These are phyloP conservation scores for Xylaria palmicola DNA, from an alignment of 495 filamentous ascomycete genomes.

Conservation along the genomic window DNA sequence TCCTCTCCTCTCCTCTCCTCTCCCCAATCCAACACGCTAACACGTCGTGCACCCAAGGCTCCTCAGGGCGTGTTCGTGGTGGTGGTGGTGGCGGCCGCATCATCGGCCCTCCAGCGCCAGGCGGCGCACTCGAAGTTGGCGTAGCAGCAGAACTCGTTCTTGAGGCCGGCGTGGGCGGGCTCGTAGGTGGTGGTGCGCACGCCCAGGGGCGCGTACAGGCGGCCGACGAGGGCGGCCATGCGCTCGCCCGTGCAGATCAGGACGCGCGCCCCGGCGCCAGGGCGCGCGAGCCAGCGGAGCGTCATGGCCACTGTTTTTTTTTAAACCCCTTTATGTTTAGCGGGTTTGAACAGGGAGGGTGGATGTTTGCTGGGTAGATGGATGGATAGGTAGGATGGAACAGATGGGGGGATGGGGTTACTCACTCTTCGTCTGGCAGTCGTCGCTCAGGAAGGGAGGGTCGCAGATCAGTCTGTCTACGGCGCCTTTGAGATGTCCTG, in stretches of 20 bases:
- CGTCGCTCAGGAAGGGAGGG: constrained; percentile 74
- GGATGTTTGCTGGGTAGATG: not conserved
- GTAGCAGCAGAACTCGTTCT: constrained; percentile 78
- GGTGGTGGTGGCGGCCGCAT: too few relatives aligned
- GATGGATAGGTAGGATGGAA: not conserved
- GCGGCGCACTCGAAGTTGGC: constrained; percentile 64
- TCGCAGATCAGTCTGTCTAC: constrained; percentile 70
- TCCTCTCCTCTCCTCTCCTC: not conserved
- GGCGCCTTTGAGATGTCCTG: constrained; percentile 57
- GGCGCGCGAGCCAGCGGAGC: constrained; percentile 57
- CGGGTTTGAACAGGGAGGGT: not conserved
- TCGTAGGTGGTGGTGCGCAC: constrained; percentile 58
- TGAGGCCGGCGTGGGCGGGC: constrained; percentile 65
- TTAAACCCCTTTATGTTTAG: too few relatives aligned
- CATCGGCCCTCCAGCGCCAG: constrained; percentile 47
- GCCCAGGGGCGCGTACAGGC: constrained; percentile 51
- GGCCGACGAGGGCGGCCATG: constrained; percentile 54
- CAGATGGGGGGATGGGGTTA: not conserved
- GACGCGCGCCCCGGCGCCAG: constrained; percentile 29
- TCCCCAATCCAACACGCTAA: too few relatives aligned
- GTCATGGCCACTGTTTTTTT: constrained; percentile 61
- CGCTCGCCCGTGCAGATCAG: constrained; percentile 74
- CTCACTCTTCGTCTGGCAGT: constrained; percentile 77
- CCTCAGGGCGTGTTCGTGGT: too few relatives aligned
- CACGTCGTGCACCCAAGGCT: too few relatives aligned